Evolutionary conservation across 108 stramenopile genomes (phyloP).

Genomic region (Pseudonitzschia delicatissima): DNA sequence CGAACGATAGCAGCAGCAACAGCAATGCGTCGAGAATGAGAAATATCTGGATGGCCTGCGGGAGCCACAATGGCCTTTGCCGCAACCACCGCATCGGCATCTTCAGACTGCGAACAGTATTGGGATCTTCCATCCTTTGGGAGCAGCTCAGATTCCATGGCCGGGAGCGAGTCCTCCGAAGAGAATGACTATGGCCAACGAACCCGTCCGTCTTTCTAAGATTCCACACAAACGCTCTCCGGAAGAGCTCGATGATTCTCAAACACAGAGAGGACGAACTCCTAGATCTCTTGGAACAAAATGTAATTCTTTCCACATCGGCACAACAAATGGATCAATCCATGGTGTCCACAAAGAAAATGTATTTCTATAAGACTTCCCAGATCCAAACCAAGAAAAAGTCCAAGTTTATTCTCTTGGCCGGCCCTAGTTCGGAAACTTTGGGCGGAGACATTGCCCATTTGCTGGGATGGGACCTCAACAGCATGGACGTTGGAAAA

Average conservation of each 20-base stretch:
- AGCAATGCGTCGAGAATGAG: neutral
- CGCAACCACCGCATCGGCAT: neutral
- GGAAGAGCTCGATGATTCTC: slow-evolving; percentile 20
- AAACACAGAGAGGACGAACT: neutral
- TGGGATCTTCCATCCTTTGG: slow-evolving; percentile 35
- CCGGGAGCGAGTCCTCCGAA: slow-evolving; percentile 17
- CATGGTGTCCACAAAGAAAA: slow-evolving; percentile 64
- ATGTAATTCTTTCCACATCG: neutral
- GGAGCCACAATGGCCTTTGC: neutral
- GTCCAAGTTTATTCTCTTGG: slow-evolving; percentile 65
- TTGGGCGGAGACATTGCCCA: slow-evolving; percentile 78
- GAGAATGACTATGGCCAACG: slow-evolving; percentile 8
- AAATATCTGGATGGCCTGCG: neutral
- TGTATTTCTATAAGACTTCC: slow-evolving; percentile 76
- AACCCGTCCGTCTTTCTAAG: slow-evolving; percentile 15
- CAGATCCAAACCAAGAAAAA: slow-evolving; percentile 46
- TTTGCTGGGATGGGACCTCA: slow-evolving; percentile 63
- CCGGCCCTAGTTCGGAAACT: slow-evolving; percentile 59
- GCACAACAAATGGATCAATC: neutral
- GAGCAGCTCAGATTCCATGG: slow-evolving; percentile 46
- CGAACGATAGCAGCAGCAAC: neutral
- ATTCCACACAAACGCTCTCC: neutral
- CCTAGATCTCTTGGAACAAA: neutral
- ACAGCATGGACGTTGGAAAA: slow-evolving; percentile 55
- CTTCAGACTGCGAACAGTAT: slow-evolving; percentile 18